Evolutionary conservation across 768 basidiomycete species (phyloP), one percentile per base, ranked within the genome.

Genomic region (Amanita fuliginea): DNA sequence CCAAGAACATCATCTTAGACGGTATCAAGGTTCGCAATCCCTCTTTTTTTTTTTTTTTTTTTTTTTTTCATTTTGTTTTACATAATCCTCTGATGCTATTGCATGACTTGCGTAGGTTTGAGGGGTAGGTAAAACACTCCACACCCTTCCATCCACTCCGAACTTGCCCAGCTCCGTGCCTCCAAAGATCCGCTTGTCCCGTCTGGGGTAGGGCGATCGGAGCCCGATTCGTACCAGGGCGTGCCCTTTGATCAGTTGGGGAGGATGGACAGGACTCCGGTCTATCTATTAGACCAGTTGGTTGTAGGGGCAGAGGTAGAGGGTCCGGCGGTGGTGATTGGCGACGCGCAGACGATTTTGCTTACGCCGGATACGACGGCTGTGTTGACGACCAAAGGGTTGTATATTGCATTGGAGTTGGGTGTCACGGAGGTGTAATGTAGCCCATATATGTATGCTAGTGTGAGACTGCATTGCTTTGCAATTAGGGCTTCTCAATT

Each of bases 301-400:
- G 69, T 67, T 0, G 67, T 81, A 10, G 93, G 92, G 3, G 84
- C 91, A 49, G 68, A 72, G 35, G 69, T 95, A 22, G 65, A 75
- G 40, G 95, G 94, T 6, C 93, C 95, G 7, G 91, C 91, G 32
- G 84, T 97, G 78, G 84, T 98, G 53, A 88, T 96, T 57, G 94
- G 97, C 64, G 73, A 89, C 55, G 97, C 94, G 18, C 95, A 96
- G 69, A 96, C 94, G 19, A 89, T 97, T 53, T 85, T 98, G 28
- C 65, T 98, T 3, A 79, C 91, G 18, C 86, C 89, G 0, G 80
- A 74, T 13, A 78, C 85, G 44, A 76, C 64, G 59, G 85, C 79
- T n/a, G 67, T 84, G 6, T 59, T 89, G 49, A 76, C 81, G 42
- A 81, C n/a, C n/a, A 82, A 79, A 54, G 85, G 88, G 62, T 60